Base-by-base conservation (phyloP, 805 yeast genomes). In the Saccharomycopsis amapae region DNA sequence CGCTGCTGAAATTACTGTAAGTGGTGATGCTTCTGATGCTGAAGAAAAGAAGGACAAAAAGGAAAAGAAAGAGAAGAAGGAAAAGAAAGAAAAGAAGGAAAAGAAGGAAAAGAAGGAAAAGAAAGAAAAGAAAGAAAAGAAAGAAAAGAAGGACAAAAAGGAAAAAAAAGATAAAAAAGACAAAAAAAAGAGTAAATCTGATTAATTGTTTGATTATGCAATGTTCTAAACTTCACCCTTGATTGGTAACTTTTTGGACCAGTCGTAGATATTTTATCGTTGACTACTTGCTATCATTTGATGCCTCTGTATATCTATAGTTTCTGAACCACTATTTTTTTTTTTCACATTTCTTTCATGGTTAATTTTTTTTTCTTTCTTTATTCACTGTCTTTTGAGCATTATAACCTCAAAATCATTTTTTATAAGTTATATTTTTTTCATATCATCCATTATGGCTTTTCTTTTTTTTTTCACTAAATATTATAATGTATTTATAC, bases 71-170 rank as follows among this genome's bases (percentile, higher is more conserved):
- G 67, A 73, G 63, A 65, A 73, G 56, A 66, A 68, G 33, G 65
- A 71, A 61, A 66, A 72, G 63, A 70, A 75, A 35, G 70, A 75
- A 66, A 69, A 75, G 60, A 68, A 73, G 34, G 66, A 72, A 60
- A 71, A 76, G 65, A 66, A 69, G 47, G 66, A 71, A 60, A 59
- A 73, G 60, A 69, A 71, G 44, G 67, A 72, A 61, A 61, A 74
- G 62, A 72, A 69, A 63, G 55, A 64, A 68, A 49, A 70, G 75
- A 64, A 69, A 71, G 56, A 68, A 73, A 50, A 71, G 75, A 66
- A 75, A 55, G 73, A 77, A 49, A 73, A 76, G 67, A 62, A 63
- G 37, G 62, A 66, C 57, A 65, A 66, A 54, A 60, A 62, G 55
- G 53, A 54, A 53, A 47, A 53, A 44, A 51, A 56, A 33, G 50